These are phyloP conservation scores for Diplodia sapinea DNA, from an alignment of 2,329 filamentous ascomycete species.

Conservation along the genomic window DNA sequence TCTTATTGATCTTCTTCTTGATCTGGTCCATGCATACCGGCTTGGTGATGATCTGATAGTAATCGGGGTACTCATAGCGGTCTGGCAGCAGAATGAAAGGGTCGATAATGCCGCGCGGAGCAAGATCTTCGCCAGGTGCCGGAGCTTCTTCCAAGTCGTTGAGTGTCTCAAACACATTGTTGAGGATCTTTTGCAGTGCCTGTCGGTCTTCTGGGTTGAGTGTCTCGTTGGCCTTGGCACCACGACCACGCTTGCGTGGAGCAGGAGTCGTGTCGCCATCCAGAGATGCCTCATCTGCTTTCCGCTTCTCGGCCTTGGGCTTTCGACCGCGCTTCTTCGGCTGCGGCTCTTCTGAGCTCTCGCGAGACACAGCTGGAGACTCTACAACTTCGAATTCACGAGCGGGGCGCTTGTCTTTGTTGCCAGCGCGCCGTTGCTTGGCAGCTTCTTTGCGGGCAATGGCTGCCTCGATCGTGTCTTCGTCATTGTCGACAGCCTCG, in stretches of 20 bases:
- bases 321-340: slow-evolving; percentile 85
- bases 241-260: slow-evolving; percentile 70
- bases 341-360: slow-evolving; percentile 79
- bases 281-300: slow-evolving; percentile 71
- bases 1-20: slow-evolving; percentile 91
- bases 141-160: slow-evolving; percentile 77
- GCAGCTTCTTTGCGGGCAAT: slow-evolving; percentile 87
- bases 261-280: slow-evolving; percentile 68
- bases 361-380: slow-evolving; percentile 78
- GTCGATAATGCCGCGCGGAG: slow-evolving; percentile 83
- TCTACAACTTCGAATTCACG: slow-evolving; percentile 61
- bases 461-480: slow-evolving; percentile 91
- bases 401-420: slow-evolving; percentile 68
- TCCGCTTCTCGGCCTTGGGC: slow-evolving; percentile 81
- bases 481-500: slow-evolving; percentile 95
- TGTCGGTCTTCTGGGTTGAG: slow-evolving; percentile 73
- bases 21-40: slow-evolving; percentile 98
- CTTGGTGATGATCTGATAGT: slow-evolving; percentile 89
- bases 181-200: slow-evolving; percentile 79
- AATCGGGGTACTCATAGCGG: slow-evolving; percentile 89
- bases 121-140: slow-evolving; percentile 53
- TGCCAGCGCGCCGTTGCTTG: slow-evolving; percentile 77
- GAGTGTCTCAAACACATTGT: slow-evolving; percentile 76
- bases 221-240: slow-evolving; percentile 69
- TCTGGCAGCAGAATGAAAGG: slow-evolving; percentile 92